Evolutionary conservation across 1,284 basidiomycete species (phyloP), one percentile per base, ranked within the genome.

Genomic region (Golubevia sp.): DNA sequence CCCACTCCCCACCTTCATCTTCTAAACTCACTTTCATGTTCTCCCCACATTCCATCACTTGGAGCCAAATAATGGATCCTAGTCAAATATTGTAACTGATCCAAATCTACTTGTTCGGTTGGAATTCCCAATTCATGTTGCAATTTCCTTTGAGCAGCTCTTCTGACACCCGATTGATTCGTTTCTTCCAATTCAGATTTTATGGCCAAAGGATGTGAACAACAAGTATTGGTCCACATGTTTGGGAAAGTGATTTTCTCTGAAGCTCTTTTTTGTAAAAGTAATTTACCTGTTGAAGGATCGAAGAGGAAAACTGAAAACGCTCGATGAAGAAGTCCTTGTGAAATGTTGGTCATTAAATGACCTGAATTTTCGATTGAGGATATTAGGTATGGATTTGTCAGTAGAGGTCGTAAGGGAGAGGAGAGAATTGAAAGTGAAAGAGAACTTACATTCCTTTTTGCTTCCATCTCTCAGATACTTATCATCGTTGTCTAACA

Each of bases 201-300:
- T 66, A 83, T 75, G 3, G 76, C 74, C 15, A 83, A 60, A 1
- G 81, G 81, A 51, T 83, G 81, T 20, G 76, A 79, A 70, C 81
- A 83, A 64, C 81, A 83, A 5, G 81, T 83, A 65, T 83, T 83
- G 52, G 81, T 83, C 81, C 81, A 83, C 81, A 83, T 83, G 67
- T 82, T 77, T 44, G 81, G 81, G 65, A 83, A 83, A 2, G 81
- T 83, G 62, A 83, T 83, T 68, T 83, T 83, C 59, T 83, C 81
- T 5, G 62, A 59, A 6, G 81, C 77, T 11, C 81, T 49, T 15
- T 70, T 66, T 59, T 83, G 81, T 2, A 83, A 67, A 7, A 83
- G 67, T 38, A 83, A 71, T 63, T 78, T 80, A 53, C 79, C 81
- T 1, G 65, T 62, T n/a, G 60, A 56, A 1, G 81, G 78, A 53